phyloP scores from a whole-genome alignment of 192 early-diverging fungal species.

The Mortierella hygrophila region DNA sequence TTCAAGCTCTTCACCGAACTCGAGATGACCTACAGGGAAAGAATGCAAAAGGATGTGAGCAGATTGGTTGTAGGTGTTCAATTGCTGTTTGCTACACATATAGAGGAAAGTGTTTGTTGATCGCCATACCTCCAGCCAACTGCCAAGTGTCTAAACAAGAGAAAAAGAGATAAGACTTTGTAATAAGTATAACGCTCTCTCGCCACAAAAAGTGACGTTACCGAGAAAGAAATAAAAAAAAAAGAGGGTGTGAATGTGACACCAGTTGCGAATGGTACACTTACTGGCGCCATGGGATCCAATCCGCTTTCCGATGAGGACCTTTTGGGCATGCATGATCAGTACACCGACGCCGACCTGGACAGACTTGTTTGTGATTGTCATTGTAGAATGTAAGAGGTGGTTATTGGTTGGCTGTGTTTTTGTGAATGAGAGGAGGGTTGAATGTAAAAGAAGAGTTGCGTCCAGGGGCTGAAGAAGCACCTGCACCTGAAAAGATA shows the following conservation, averaged over 20 bases:
- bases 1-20: conserved; percentile 66
- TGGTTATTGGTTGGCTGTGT: neutral
- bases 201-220: neutral
- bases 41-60: neutral
- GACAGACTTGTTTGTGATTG: conserved; percentile 19
- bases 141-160: conserved; percentile 54
- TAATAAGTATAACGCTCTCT: neutral
- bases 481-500: neutral
- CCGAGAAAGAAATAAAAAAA: conserved; percentile 10
- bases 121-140: conserved; percentile 60
- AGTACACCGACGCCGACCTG: conserved; percentile 47
- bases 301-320: conserved; percentile 68
- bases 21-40: conserved; percentile 61
- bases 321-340: conserved; percentile 32
- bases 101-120: neutral
- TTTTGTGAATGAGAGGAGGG: neutral
- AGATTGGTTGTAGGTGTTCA: neutral
- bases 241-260: conserved; percentile 2
- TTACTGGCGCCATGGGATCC: conserved; percentile 69
- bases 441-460: neutral
- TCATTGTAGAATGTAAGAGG: neutral
- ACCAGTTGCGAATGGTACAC: neutral
- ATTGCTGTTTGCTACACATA: neutral
- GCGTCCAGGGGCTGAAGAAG: neutral
- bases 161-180: neutral